Evolutionary conservation across 2,329 filamentous ascomycete species (phyloP).

Genomic region (Ophiocordyceps camponoti-leonardi): DNA sequence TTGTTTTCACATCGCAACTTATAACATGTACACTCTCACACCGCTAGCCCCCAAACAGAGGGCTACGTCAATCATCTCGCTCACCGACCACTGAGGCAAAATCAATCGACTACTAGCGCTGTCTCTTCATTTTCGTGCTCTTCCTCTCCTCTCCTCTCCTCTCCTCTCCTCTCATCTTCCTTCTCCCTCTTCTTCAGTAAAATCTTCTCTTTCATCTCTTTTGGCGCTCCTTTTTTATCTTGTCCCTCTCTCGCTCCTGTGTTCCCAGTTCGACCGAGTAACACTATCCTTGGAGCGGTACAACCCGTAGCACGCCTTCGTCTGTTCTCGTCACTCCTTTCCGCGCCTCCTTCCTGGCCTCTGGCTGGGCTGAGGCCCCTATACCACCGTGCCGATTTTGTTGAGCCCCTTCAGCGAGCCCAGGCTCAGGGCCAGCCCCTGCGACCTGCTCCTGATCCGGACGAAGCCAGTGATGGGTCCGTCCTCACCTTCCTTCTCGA

Average conservation of each 20-base stretch:
- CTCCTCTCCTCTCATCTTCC: not conserved
- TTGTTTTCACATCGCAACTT: too few relatives aligned
- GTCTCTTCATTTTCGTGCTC: not conserved
- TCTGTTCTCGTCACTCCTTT: not conserved
- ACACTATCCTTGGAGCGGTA: not conserved
- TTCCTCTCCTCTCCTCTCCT: not conserved
- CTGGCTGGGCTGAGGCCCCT: not conserved
- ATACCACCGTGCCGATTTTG: conserved; percentile 40
- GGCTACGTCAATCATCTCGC: not conserved
- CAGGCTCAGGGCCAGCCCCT: conserved; percentile 83
- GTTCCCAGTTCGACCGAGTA: not conserved
- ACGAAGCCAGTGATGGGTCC: conserved; percentile 95
- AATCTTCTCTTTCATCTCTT: not conserved
- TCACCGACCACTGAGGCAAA: not conserved
- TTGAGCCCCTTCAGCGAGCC: conserved; percentile 90
- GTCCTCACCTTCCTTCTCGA: conserved; percentile 92
- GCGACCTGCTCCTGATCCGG: conserved; percentile 89
- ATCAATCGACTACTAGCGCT: not conserved
- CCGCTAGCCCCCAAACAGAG: not conserved
- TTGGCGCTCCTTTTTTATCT: not conserved
- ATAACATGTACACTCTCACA: not conserved
- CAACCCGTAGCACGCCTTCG: not conserved
- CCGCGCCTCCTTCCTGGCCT: not conserved
- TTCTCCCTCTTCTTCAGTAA: not conserved
- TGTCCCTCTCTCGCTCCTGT: not conserved